These are phyloP conservation scores for Ceratocystis cacaofunesta DNA, from an alignment of 2,329 filamentous ascomycete genomes.

Conservation along the genomic window DNA sequence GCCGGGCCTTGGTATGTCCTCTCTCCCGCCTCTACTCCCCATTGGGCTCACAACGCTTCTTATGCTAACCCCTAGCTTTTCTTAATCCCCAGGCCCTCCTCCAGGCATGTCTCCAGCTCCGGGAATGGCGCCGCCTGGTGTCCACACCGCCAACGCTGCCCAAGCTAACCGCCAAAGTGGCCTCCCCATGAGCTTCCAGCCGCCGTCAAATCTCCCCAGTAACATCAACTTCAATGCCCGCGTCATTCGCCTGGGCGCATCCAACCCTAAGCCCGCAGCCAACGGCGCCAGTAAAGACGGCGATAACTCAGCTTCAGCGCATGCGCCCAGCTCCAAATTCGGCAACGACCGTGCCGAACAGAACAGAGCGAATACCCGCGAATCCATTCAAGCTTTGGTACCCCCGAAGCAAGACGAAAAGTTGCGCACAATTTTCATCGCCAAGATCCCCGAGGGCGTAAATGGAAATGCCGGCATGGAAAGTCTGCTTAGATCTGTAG, in stretches of 20 bases:
- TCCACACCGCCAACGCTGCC: slow-evolving; percentile 57
- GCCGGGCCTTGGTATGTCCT: slow-evolving; percentile 61
- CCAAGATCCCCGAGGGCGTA: slow-evolving; percentile 65
- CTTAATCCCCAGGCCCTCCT: slow-evolving; percentile 45
- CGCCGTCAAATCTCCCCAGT: slow-evolving; percentile 68
- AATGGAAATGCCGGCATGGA: slow-evolving; percentile 65
- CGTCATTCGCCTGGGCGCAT: slow-evolving; percentile 81
- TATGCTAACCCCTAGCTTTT: neutral
- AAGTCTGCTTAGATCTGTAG: slow-evolving; percentile 60
- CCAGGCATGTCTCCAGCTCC: slow-evolving; percentile 69
- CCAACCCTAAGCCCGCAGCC: slow-evolving; percentile 45
- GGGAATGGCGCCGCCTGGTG: slow-evolving; percentile 63
- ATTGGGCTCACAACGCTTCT: slow-evolving; percentile 6
- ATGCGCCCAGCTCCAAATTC: slow-evolving; percentile 20
- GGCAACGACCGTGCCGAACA: slow-evolving; percentile 48
- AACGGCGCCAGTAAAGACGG: slow-evolving; percentile 30
- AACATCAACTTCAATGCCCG: slow-evolving; percentile 98
- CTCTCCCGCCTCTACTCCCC: neutral
- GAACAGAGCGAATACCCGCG: slow-evolving; percentile 49
- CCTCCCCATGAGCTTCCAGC: slow-evolving; percentile 72
- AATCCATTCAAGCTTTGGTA: slow-evolving; percentile 55
- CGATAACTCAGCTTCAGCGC: slow-evolving; percentile 26
- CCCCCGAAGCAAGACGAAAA: slow-evolving; percentile 85
- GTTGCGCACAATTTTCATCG: slow-evolving; percentile 76
- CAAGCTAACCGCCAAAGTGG: slow-evolving; percentile 68